Percentiles rank a stretch among this genome's conserved stretches.
Conservation (phyloP, 2,329 filamentous ascomycete species). For the Tolypocladium pustulatum region DNA sequence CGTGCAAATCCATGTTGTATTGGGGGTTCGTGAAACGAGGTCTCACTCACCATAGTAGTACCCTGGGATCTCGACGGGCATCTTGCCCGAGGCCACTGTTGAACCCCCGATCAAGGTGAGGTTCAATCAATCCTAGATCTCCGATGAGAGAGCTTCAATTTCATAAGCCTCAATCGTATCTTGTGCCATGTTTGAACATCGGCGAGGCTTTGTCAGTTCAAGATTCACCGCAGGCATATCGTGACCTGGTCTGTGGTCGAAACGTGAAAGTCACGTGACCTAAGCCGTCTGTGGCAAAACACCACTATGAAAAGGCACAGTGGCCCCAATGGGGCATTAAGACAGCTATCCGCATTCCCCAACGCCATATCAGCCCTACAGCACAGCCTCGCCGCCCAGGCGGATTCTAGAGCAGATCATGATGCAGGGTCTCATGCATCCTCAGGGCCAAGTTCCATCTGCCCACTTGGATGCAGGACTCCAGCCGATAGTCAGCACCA, state of each 20-base stretch:
- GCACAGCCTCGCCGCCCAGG: background rate
- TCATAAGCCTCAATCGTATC: background rate
- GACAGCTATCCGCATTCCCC: background rate
- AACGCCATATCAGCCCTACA: background rate
- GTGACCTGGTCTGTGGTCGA: background rate
- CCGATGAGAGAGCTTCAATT: background rate
- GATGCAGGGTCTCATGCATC: background rate
- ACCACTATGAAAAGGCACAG: background rate
- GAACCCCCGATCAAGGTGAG: background rate
- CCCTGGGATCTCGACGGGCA: conserved; percentile 35
- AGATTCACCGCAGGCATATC: no score
- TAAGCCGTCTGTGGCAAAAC: background rate
- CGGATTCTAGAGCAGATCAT: background rate
- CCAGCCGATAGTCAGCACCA: background rate
- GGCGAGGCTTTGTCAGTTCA: background rate
- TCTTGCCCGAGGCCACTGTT: conserved; percentile 6
- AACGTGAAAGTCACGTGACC: background rate
- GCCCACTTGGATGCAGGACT: background rate
- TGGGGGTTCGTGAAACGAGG: background rate
- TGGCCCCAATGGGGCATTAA: no score
- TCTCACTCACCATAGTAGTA: conserved; percentile 39
- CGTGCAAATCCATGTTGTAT: background rate
- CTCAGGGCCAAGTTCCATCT: background rate
- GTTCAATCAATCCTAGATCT: background rate
- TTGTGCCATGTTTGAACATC: background rate